Conservation (phyloP, 2,329 filamentous ascomycete species). For the Aspergillus caelatus region DNA sequence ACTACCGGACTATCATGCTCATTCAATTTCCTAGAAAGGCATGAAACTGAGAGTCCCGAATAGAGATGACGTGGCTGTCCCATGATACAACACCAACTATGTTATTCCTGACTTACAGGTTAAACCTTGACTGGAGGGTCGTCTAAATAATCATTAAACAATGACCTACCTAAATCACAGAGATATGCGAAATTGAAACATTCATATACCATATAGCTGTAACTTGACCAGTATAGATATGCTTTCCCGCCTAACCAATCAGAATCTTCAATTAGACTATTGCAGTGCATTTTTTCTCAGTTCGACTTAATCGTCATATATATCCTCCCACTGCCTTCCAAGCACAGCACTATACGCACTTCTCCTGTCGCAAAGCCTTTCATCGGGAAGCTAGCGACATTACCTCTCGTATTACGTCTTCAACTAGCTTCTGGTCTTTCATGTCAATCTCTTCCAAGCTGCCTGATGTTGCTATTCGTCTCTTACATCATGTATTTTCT, state of each 20-base stretch:
- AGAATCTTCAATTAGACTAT: rapidly evolving
- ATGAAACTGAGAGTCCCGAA: no score
- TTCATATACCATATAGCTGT: background rate
- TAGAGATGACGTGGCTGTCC: no score
- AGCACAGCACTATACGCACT: background rate
- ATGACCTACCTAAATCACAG: background rate
- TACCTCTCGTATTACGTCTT: no score
- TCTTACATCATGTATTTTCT: background rate
- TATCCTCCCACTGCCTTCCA: rapidly evolving
- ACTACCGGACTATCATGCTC: no score
- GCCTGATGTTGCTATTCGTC: background rate
- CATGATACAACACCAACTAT: background rate
- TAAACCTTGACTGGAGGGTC: background rate
- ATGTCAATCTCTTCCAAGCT: background rate
- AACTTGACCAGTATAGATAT: no score
- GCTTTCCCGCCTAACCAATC: background rate
- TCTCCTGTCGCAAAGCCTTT: background rate
- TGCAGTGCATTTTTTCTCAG: background rate
- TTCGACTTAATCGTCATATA: background rate
- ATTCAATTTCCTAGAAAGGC: no score
- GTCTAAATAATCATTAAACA: background rate
- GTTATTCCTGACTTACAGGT: rapidly evolving
- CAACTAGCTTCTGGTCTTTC: no score
- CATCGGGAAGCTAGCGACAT: no score
- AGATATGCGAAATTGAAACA: background rate